phyloP scores from a whole-genome alignment of 2,329 filamentous ascomycete genomes.

The Tolypocladium capitatum region DNA sequence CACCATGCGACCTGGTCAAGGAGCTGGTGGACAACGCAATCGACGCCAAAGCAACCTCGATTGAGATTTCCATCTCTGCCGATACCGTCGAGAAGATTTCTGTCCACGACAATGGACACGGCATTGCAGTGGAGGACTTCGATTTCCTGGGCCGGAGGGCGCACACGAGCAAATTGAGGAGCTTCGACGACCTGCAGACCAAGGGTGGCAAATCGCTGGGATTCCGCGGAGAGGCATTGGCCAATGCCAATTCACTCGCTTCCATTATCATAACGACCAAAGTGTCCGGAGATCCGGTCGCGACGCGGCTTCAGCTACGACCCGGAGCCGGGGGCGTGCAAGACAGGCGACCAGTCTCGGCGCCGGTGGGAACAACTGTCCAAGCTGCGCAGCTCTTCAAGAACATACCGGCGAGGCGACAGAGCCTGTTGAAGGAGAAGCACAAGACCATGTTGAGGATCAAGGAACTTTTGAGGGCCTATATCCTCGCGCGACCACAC shows the following conservation, averaged over 20 bases:
- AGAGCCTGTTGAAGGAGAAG: slow-evolving; percentile 42
- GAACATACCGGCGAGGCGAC: slow-evolving; percentile 48
- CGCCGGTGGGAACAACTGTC: slow-evolving; percentile 57
- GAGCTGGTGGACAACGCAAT: slow-evolving; percentile 68
- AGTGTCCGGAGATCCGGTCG: slow-evolving; percentile 46
- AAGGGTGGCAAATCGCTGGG: slow-evolving; percentile 51
- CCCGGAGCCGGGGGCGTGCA: slow-evolving; percentile 17
- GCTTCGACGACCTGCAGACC: slow-evolving; percentile 46
- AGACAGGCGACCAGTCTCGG: slow-evolving; percentile 25
- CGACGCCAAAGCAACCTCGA: slow-evolving; percentile 53
- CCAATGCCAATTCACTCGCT: slow-evolving; percentile 48
- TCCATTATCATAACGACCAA: slow-evolving; percentile 50
- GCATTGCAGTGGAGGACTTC: slow-evolving; percentile 51
- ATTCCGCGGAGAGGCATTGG: slow-evolving; percentile 63
- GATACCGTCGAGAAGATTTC: slow-evolving; percentile 58
- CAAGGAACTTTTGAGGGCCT: slow-evolving; percentile 46
- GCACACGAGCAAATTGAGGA: slow-evolving; percentile 60
- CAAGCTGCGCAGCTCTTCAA: slow-evolving; percentile 46
- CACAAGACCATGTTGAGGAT: slow-evolving; percentile 43
- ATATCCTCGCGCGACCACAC: slow-evolving; percentile 52
- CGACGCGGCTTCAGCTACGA: slow-evolving; percentile 31
- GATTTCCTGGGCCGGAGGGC: slow-evolving; percentile 48
- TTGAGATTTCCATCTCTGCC: slow-evolving; percentile 50
- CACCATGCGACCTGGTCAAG: slow-evolving; percentile 52
- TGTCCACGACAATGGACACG: slow-evolving; percentile 61